phyloP scores from a whole-genome alignment of 1,284 basidiomycete species.

The Schizophyllum amplum region DNA sequence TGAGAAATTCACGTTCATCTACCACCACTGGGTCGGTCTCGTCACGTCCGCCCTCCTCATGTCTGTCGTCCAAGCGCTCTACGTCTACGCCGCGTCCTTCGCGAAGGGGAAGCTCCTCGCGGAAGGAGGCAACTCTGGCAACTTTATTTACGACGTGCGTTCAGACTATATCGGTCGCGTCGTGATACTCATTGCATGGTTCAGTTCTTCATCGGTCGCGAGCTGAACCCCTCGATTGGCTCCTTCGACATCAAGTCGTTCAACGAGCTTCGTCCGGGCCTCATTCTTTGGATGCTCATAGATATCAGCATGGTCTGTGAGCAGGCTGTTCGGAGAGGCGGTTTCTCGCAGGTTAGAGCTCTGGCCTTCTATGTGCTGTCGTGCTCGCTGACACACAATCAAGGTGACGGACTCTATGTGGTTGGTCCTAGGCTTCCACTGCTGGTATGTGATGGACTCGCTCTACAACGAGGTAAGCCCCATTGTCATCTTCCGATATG shows the following conservation, averaged over 20 bases:
- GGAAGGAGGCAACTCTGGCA: conserved; percentile 87
- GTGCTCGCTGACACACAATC: not conserved
- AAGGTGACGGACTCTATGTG: conserved; percentile 85
- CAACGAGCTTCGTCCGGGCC: conserved; percentile 91
- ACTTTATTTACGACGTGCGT: conserved; percentile 85
- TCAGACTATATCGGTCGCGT: conserved; percentile 6
- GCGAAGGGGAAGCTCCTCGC: conserved; percentile 67
- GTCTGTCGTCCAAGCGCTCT: conserved; percentile 68
- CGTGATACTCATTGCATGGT: not conserved
- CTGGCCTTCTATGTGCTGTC: not conserved
- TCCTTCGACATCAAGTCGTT: conserved; percentile 95
- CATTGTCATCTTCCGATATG: not conserved
- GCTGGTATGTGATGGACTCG: conserved; percentile 82
- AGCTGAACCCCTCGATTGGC: conserved; percentile 87
- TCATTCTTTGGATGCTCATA: conserved; percentile 92
- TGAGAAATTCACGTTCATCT: conserved; percentile 79
- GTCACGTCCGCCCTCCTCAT: conserved; percentile 80
- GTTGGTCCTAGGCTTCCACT: conserved; percentile 83
- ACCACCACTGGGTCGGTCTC: conserved; percentile 90
- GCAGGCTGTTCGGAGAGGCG: conserved; percentile 77
- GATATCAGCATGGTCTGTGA: conserved; percentile 90
- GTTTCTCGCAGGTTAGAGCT: conserved; percentile 29
- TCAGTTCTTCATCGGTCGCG: conserved; percentile 95
- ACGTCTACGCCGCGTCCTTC: conserved; percentile 74
- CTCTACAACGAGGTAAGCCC: conserved; percentile 78